Evolutionary conservation across 257 asterid species (phyloP).

Genomic region (Forsythia suspensa): DNA sequence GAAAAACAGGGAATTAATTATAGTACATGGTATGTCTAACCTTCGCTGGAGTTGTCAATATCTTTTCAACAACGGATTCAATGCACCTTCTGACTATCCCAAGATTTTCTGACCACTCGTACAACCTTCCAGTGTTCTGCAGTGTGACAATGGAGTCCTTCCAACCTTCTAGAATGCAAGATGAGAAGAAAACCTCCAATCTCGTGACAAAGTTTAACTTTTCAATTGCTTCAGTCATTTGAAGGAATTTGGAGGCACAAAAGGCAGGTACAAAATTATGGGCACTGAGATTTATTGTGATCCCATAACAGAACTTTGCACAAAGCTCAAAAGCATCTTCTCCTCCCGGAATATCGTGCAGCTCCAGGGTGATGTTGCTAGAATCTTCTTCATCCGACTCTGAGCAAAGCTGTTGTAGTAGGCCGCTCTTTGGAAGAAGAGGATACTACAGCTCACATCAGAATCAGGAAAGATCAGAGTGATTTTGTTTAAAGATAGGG

Average conservation of each 20-base stretch:
- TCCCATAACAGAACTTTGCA: slow-evolving; percentile 78
- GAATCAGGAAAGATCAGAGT: slow-evolving; percentile 21
- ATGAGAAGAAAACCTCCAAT: slow-evolving; percentile 64
- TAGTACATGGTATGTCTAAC: slow-evolving; percentile 28
- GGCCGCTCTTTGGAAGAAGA: slow-evolving; percentile 66
- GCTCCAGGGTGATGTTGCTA: slow-evolving; percentile 36
- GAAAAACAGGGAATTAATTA: slow-evolving; percentile 2
- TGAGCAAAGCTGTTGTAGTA: slow-evolving; percentile 47
- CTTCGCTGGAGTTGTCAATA: slow-evolving; percentile 59
- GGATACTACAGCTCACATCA: slow-evolving; percentile 53
- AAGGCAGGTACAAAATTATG: slow-evolving; percentile 55
- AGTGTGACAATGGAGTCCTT: slow-evolving; percentile 61
- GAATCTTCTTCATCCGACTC: slow-evolving; percentile 34
- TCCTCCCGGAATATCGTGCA: slow-evolving; percentile 76
- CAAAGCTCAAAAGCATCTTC: slow-evolving; percentile 74
- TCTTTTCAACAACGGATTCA: slow-evolving; percentile 77
- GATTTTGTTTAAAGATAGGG: neutral
- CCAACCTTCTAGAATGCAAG: slow-evolving; percentile 81
- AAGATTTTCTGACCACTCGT: slow-evolving; percentile 69
- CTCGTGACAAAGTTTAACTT: slow-evolving; percentile 56
- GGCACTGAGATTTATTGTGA: slow-evolving; percentile 71
- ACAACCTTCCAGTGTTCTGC: slow-evolving; percentile 37
- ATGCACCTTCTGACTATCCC: slow-evolving; percentile 72
- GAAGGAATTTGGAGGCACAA: slow-evolving; percentile 76
- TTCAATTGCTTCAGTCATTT: slow-evolving; percentile 69